phyloP scores from a whole-genome alignment of 495 filamentous ascomycete genomes.

The Lophium mytilinum region DNA sequence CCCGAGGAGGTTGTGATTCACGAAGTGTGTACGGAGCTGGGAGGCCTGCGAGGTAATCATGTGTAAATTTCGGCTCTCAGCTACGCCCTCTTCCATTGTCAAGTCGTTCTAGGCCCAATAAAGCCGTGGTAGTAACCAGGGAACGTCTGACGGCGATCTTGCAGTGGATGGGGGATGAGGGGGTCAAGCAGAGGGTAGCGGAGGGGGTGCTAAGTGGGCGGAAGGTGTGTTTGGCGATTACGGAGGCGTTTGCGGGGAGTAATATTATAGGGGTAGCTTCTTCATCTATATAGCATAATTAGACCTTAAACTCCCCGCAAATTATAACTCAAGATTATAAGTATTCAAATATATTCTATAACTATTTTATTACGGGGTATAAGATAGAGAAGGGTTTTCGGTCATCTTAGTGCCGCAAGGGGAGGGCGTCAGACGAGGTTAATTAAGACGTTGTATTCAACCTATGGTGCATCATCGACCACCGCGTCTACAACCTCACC shows the following conservation, averaged over 20 bases:
- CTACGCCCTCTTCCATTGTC: no score
- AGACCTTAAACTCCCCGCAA: no score
- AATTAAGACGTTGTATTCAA: conserved; percentile 83
- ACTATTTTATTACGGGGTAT: conserved; percentile 80
- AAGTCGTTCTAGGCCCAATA: no score
- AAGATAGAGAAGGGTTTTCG: conserved; percentile 71
- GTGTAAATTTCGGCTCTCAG: no score
- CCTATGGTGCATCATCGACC: conserved; percentile 69
- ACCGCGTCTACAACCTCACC: conserved; percentile 84
- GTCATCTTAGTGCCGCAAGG: conserved; percentile 68
- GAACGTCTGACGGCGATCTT: conserved; percentile 62
- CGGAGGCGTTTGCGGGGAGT: conserved; percentile 81
- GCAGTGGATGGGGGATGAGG: conserved; percentile 64
- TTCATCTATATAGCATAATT: no score
- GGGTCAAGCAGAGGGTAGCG: conserved; percentile 56
- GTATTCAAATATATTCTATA: conserved; percentile 77
- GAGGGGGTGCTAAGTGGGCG: conserved; percentile 67
- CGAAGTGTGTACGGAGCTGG: no score
- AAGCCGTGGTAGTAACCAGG: no score
- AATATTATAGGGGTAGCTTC: conserved; percentile 79
- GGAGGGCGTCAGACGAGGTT: conserved; percentile 61
- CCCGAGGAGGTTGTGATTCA: no score
- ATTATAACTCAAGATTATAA: no score
- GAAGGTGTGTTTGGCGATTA: conserved; percentile 83
- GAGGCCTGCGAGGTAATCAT: no score